Conservation (phyloP, 805 yeast genomes). For the Metschnikowia borealis region DNA sequence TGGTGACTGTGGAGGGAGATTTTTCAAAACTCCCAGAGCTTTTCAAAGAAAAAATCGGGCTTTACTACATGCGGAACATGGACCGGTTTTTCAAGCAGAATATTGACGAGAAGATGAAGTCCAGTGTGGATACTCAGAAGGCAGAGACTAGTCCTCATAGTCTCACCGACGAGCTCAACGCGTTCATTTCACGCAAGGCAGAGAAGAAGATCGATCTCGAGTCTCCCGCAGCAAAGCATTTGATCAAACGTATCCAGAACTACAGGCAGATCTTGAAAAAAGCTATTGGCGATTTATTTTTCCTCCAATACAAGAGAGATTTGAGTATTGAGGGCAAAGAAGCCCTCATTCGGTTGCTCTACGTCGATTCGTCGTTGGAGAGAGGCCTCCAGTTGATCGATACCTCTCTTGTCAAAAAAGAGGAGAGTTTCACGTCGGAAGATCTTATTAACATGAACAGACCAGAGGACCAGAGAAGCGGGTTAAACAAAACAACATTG, state of each 20-base stretch:
- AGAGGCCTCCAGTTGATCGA: slow-evolving; percentile 48
- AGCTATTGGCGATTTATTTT: slow-evolving; percentile 49
- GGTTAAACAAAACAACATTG: slow-evolving; percentile 4
- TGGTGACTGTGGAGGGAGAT: slow-evolving; percentile 68
- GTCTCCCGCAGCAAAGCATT: slow-evolving; percentile 28
- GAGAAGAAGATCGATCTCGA: slow-evolving; percentile 29
- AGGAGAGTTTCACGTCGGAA: slow-evolving; percentile 9
- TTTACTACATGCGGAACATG: slow-evolving; percentile 80
- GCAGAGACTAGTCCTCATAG: slow-evolving; percentile 30
- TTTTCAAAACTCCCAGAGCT: slow-evolving; percentile 55
- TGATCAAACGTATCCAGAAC: slow-evolving; percentile 24
- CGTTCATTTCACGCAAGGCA: slow-evolving; percentile 31
- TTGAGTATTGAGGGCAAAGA: slow-evolving; percentile 72
- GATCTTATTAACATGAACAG: slow-evolving; percentile 15
- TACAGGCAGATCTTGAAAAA: slow-evolving; percentile 29
- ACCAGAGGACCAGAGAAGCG: slow-evolving; percentile 25
- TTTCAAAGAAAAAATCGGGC: slow-evolving; percentile 68
- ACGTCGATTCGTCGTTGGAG: slow-evolving; percentile 65
- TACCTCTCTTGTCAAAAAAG: slow-evolving; percentile 25
- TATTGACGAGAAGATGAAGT: slow-evolving; percentile 31
- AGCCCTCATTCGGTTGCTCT: slow-evolving; percentile 60
- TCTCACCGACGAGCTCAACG: slow-evolving; percentile 24
- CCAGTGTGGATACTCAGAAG: slow-evolving; percentile 14
- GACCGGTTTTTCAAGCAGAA: slow-evolving; percentile 42
- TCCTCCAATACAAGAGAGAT: slow-evolving; percentile 50